Percentiles rank a stretch among this genome's conserved stretches.
phyloP scores from a whole-genome alignment of 192 early-diverging fungal species.

The Backusella psychrophila region DNA sequence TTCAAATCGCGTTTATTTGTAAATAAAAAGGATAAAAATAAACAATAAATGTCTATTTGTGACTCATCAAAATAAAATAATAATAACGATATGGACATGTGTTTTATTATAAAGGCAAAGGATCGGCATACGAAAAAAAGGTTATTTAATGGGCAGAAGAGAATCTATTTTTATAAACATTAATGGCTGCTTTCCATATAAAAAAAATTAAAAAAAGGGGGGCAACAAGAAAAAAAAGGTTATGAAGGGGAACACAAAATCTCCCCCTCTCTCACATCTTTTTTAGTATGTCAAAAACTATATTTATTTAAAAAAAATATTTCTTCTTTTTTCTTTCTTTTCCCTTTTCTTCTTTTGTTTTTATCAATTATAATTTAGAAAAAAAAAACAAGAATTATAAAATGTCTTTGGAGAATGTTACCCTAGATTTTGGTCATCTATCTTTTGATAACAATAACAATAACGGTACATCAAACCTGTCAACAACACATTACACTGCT shows the following conservation, averaged over 20 bases:
- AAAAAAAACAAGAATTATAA: background rate
- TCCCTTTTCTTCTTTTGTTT: constrained; percentile 1
- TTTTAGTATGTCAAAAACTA: constrained; percentile 5
- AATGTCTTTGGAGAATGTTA: constrained; percentile 28
- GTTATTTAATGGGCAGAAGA: background rate
- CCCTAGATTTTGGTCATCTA: constrained; percentile 19
- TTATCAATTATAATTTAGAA: background rate
- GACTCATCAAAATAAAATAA: background rate
- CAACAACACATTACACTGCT: constrained; percentile 6
- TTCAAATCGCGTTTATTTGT: background rate
- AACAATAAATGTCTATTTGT: background rate
- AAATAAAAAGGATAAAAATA: background rate
- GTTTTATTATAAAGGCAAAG: background rate
- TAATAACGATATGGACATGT: background rate
- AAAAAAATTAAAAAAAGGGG: background rate
- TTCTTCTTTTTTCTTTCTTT: background rate
- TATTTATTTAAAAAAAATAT: background rate
- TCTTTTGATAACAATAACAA: constrained; percentile 23
- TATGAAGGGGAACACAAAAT: constrained; percentile 1
- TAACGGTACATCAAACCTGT: background rate
- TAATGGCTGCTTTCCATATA: background rate
- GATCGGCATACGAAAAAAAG: background rate
- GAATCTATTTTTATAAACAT: background rate
- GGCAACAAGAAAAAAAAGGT: background rate
- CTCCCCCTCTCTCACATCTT: background rate